A percentile compares a stretch with the other conserved stretches of the same genome.
phyloP scores from a whole-genome alignment of 768 basidiomycete species.

The Kwoniella pini region DNA sequence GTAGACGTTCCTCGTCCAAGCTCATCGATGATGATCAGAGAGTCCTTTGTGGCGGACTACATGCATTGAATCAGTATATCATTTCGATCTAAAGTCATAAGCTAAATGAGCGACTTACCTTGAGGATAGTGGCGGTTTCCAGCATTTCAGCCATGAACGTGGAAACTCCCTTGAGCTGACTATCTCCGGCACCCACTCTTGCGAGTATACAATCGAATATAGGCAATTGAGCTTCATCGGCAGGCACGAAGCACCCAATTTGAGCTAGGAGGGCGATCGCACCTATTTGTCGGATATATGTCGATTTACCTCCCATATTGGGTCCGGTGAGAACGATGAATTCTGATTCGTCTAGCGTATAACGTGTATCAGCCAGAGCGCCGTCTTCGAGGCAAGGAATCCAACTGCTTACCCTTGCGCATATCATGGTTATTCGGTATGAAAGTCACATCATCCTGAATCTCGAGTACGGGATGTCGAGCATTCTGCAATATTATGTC shows the following conservation, averaged over 20 bases:
- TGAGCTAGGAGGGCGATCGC: slow-evolving; percentile 98
- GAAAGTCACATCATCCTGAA: slow-evolving; percentile 91
- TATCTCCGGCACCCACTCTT: slow-evolving; percentile 95
- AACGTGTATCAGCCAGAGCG: too few species aligned
- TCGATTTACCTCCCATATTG: slow-evolving; percentile 99
- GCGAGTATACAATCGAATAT: slow-evolving; percentile 95
- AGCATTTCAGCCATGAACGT: slow-evolving; percentile 99
- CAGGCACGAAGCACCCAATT: slow-evolving; percentile 92
- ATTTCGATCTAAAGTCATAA: not conserved
- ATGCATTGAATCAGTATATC: not conserved
- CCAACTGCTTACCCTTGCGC: slow-evolving; percentile 67
- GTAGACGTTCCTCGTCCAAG: slow-evolving; percentile 94
- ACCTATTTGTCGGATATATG: slow-evolving; percentile 88
- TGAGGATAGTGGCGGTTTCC: slow-evolving; percentile 92
- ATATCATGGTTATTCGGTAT: slow-evolving; percentile 95
- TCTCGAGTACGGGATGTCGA: slow-evolving; percentile 92
- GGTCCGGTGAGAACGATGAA: slow-evolving; percentile 98
- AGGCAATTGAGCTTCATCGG: slow-evolving; percentile 77
- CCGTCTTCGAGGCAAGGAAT: not conserved
- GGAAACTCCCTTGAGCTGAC: slow-evolving; percentile 94
- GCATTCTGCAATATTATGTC: slow-evolving; percentile 79
- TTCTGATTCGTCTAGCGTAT: slow-evolving; percentile 84
- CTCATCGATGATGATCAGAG: slow-evolving; percentile 96
- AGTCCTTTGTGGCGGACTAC: slow-evolving; percentile 89
- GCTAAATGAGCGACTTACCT: slow-evolving; percentile 59